These are phyloP conservation scores for Kodamaea alishanica DNA, from an alignment of 1,139 yeast genomes.

Conservation along the genomic window DNA sequence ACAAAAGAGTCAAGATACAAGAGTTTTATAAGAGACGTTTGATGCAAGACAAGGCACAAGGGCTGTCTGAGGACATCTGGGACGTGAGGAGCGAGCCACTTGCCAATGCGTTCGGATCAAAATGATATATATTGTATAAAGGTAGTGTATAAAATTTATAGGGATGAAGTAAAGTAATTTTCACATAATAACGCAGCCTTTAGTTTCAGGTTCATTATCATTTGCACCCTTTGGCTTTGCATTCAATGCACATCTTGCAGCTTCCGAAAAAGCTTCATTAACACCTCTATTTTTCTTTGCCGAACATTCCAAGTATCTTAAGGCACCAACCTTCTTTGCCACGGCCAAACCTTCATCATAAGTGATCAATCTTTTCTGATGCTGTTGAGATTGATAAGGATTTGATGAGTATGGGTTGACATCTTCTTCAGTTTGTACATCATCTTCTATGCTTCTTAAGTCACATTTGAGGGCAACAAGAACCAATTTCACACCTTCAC, in stretches of 20 bases:
- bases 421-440: slow-evolving; percentile 28
- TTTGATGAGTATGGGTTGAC: slow-evolving; percentile 31
- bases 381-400: slow-evolving; percentile 19
- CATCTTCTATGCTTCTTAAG: slow-evolving; percentile 53
- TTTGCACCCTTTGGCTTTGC: slow-evolving; percentile 81
- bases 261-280: slow-evolving; percentile 94
- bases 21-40: slow-evolving; percentile 64
- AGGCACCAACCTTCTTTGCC: slow-evolving; percentile 82
- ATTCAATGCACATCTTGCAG: slow-evolving; percentile 91
- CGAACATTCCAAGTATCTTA: slow-evolving; percentile 86
- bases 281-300: slow-evolving; percentile 94
- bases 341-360: slow-evolving; percentile 82
- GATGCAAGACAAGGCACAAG: slow-evolving; percentile 57
- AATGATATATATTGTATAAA: background rate
- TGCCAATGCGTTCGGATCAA: slow-evolving; percentile 10
- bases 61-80: slow-evolving; percentile 86
- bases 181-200: slow-evolving; percentile 40
- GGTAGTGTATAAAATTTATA: background rate
- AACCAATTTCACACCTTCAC: slow-evolving; percentile 93
- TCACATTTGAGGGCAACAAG: slow-evolving; percentile 94
- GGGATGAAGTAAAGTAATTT: background rate
- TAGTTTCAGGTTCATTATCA: slow-evolving; percentile 45
- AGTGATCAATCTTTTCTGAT: slow-evolving; percentile 55
- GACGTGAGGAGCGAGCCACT: slow-evolving; percentile 41
- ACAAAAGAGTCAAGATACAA: slow-evolving; percentile 54